phyloP scores from a whole-genome alignment of 1,139 yeast genomes.

The Geotrichum bryndzae region DNA sequence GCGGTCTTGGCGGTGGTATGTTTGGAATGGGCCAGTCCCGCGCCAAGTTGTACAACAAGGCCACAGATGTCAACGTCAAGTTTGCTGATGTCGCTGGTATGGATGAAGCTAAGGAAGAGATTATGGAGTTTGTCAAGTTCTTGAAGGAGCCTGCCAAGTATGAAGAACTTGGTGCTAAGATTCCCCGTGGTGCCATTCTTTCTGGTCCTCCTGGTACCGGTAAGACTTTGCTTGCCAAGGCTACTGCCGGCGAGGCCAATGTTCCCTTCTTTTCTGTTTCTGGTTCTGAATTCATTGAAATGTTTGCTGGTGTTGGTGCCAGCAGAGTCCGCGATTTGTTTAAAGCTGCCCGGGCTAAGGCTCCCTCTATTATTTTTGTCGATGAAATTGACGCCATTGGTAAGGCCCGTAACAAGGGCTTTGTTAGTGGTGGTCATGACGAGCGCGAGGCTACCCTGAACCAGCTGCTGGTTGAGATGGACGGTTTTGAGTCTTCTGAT shows the following conservation, averaged over 20 bases:
- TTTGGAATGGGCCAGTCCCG: conserved; percentile 64
- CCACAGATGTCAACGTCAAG: conserved; percentile 76
- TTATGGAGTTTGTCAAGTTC: conserved; percentile 94
- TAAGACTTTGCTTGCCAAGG: conserved; percentile 94
- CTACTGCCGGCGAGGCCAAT: conserved; percentile 96
- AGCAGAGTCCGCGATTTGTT: conserved; percentile 87
- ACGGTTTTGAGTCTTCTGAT: conserved; percentile 82
- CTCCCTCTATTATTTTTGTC: conserved; percentile 91
- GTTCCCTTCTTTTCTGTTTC: conserved; percentile 91
- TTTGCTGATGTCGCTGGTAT: conserved; percentile 96
- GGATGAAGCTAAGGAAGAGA: conserved; percentile 93
- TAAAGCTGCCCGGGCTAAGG: conserved; percentile 72
- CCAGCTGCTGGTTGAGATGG: conserved; percentile 95
- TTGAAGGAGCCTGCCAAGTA: conserved; percentile 83
- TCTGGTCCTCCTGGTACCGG: conserved; percentile 99
- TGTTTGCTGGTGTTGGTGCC: conserved; percentile 84
- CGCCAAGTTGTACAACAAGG: conserved; percentile 88
- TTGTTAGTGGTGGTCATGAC: conserved; percentile 82
- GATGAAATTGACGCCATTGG: conserved; percentile 99
- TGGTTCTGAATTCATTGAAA: conserved; percentile 87
- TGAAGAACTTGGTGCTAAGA: conserved; percentile 88
- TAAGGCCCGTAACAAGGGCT: conserved; percentile 79
- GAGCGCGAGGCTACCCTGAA: conserved; percentile 95
- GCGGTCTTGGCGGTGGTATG: conserved; percentile 39
- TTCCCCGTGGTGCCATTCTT: conserved; percentile 93